Conservation (phyloP, 1,284 basidiomycete species). For the Puccinia triticina region DNA sequence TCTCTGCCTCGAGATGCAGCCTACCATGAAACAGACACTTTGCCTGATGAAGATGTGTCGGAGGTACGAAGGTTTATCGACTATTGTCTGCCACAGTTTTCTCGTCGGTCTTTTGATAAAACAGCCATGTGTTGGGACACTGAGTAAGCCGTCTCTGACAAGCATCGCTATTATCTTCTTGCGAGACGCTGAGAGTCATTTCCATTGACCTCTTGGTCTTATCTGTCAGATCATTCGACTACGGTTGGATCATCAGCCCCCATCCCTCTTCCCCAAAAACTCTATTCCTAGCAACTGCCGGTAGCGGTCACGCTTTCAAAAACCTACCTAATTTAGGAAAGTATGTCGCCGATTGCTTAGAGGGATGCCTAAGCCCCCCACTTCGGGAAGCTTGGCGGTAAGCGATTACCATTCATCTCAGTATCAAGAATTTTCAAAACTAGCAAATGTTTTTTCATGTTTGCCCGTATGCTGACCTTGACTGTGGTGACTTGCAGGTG, state of each 20-base stretch:
- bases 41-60: conserved; percentile 36
- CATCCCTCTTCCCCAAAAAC: conserved; percentile 43
- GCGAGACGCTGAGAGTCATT: neutral
- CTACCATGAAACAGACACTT: conserved; percentile 36
- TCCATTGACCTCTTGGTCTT: neutral
- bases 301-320: conserved; percentile 48
- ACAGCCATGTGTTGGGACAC: conserved; percentile 47
- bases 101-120: conserved; percentile 16
- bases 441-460: neutral
- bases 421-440: neutral
- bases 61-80: conserved; percentile 36
- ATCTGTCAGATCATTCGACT: conserved; percentile 38
- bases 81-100: conserved; percentile 47
- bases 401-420: neutral
- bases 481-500: conserved; percentile 23
- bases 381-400: conserved; percentile 34
- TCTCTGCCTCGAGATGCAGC: conserved; percentile 44
- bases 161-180: neutral
- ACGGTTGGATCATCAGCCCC: conserved; percentile 45
- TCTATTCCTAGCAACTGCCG: conserved; percentile 37
- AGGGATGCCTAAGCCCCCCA: conserved; percentile 14
- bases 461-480: neutral
- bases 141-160: conserved; percentile 23
- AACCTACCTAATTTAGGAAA: conserved; percentile 46
- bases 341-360: conserved; percentile 43